Evolutionary conservation across 345 rosid genomes (phyloP).

Genomic region (Dimocarpus longan): DNA sequence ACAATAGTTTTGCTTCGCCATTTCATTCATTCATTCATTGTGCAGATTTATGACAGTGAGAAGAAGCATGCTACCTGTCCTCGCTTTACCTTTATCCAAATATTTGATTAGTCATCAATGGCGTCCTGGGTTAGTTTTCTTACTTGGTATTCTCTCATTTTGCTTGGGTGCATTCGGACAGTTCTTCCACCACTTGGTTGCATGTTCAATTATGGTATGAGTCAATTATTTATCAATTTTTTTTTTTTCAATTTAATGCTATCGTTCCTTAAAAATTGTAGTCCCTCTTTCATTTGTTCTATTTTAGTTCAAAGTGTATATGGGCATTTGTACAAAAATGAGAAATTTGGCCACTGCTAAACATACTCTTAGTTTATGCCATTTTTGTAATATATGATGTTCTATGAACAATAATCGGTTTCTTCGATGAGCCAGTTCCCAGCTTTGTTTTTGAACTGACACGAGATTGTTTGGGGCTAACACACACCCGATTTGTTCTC

Average conservation of each 20-base stretch:
- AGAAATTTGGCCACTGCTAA: conserved; percentile 12
- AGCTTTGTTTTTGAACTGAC: background rate
- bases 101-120: conserved; percentile 11
- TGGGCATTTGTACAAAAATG: conserved; percentile 44
- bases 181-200: conserved; percentile 14
- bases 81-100: conserved; percentile 8
- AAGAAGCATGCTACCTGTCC: conserved; percentile 21
- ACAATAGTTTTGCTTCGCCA: conserved; percentile 27
- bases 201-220: conserved; percentile 19
- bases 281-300: conserved; percentile 22
- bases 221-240: conserved; percentile 13
- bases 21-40: conserved; percentile 45
- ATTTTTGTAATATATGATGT: conserved; percentile 32
- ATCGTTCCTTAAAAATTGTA: conserved; percentile 12
- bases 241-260: background rate
- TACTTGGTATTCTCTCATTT: conserved; percentile 19
- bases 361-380: conserved; percentile 17
- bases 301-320: conserved; percentile 42
- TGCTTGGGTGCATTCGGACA: conserved; percentile 20
- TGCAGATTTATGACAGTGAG: conserved; percentile 31
- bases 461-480: too few species aligned
- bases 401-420: conserved; percentile 17
- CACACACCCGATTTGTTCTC: too few species aligned
- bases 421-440: background rate
- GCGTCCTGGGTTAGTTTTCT: conserved; percentile 9